Base-by-base conservation (phyloP, 345 rosid species). In the Eucalyptus polybractea region DNA sequence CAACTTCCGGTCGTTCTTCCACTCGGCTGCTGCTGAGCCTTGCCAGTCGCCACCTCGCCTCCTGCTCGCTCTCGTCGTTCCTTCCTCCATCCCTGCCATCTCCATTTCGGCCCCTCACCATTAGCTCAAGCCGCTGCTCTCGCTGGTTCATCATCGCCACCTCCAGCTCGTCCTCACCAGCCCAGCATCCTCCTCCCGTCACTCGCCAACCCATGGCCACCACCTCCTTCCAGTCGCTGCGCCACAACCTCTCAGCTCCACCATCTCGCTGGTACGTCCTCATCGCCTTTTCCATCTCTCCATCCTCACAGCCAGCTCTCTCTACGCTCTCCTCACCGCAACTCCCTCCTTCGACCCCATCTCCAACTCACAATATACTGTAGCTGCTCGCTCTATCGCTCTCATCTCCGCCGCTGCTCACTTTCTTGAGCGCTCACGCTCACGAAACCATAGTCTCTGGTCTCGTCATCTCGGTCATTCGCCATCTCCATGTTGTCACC, bases 251-350 rank as follows among this genome's bases (percentile, higher is more conserved):
- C 3, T 56, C 62, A 56, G 62, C 62, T 10, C 62, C 1, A 5
- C 29, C 1, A 4, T 51, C 56, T 53, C 24, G 56, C 56, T 0
- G 24, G 56, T 0, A 19, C 10, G 24, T 53, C 56, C 56, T 53
- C 56, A 2, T 53, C 10, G 10, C 56, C 56, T 53, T 53, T 19
- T 53, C 56, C 56, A 53, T 53, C 56, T 53, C 56, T 3, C 56
- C 56, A 53, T 53, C 56, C 24, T 53, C 56, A 19, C 56, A 53
- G 24, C 56, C 56, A 19, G 56, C 56, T 53, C 56, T 56, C 62
- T 9, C 62, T 12, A 12, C 31, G 31, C n/a, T 16, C 67, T 25
- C 67, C 67, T 58, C 67, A 5, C 67, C 67, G 1, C 67, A 58
- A 1, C n/a, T 58, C 67, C 13, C 67, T 58, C 67, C n/a, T 58